Base-by-base conservation (phyloP, 148 eudicot species). In the Salicornia ramosissima region DNA sequence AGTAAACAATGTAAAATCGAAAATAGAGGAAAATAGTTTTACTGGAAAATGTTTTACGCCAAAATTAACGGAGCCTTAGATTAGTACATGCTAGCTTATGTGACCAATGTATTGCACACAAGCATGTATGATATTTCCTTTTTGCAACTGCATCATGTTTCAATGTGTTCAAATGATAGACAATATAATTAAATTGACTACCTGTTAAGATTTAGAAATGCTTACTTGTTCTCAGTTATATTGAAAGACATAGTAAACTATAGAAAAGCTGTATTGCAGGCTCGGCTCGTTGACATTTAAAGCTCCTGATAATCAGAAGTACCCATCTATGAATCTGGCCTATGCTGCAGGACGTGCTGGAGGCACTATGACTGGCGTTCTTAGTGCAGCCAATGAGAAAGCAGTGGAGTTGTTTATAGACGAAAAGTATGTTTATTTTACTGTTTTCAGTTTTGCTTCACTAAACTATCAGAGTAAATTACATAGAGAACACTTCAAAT, bases 291-390 rank as follows among this genome's bases (percentile, higher is more conserved):
- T 95, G 73, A 95, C 97, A 50, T 95, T 95, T 76, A 95, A 80
- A 85, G 80, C 84, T 58, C 99, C 99, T 0, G 97, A 95, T 80
- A 91, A 95, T 69, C 85, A 86, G 76, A 91, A 95, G 70, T 95
- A 95, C 77, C 97, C 99, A 46, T 95, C 97, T 9, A 87, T 95
- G 97, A 85, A 95, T 75, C 78, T 95, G 53, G 99, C 99, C 13
- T 95, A 89, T 66, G 84, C 93, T 72, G 96, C 99, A 40, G 99
- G 97, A 39, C 87, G 97, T 73, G 91, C 97, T 43, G 97, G 97
- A 34, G 97, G 97, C 58, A 95, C 99, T 67, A 95, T 95, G 97
- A 91, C 97, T 2, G 97, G 96, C 53, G 96, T 95, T 69, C 96
- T 89, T 51, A 91, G 97, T 60, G 99, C 99, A 26, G 99, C 96